Base-by-base conservation (phyloP, 2,329 filamentous ascomycete genomes). In the Neofusicoccum sp. region DNA sequence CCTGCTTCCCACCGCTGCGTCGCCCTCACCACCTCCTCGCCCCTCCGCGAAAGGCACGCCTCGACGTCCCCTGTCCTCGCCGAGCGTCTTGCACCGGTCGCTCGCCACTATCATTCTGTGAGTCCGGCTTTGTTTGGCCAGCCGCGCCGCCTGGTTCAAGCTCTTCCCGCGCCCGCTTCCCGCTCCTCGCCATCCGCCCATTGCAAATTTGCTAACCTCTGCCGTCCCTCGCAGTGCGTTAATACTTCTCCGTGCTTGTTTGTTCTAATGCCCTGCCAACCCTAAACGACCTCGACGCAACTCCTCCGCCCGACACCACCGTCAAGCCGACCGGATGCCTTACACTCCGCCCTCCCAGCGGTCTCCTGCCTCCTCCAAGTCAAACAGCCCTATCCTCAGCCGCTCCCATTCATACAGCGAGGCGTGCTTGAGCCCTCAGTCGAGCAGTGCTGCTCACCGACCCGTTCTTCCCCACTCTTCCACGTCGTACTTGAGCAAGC, bases 341-440 rank as follows among this genome's bases (percentile, higher is more conserved):
- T 95, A 95, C 82, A 95, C 91, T 78, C 91, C 91, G 65, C 91
- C 91, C 67, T 86, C 88, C 71, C 85, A 85, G 78, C 81, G 82
- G 77, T 86, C 85, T 70, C 85, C 85, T 76, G 80, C 81, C 71
- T 80, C 82, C 68, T 85, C 85, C 64, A 83, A 82, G 74, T 76
- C 80, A 58, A 79, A 74, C 70, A 84, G 80, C 67, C 83, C 82
- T 67, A 76, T 73, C 61, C 71, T 81, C 70, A 84, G 77, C 72
- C 79, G 81, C 64, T 80, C 76, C 66, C 78, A 83, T 68, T 85
- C 83, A 63, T 83, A 82, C 70, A 73, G 74, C 72, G 77, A 74
- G 52, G 50, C 33, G 34, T 43, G 52, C 62, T 74, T 71, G 54
- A 67, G 67, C 64, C 71, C 68, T 63, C 75, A 67, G 70, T 77